phyloP scores from a whole-genome alignment of 2,329 filamentous ascomycete species.

The Rachicladosporium sp. region DNA sequence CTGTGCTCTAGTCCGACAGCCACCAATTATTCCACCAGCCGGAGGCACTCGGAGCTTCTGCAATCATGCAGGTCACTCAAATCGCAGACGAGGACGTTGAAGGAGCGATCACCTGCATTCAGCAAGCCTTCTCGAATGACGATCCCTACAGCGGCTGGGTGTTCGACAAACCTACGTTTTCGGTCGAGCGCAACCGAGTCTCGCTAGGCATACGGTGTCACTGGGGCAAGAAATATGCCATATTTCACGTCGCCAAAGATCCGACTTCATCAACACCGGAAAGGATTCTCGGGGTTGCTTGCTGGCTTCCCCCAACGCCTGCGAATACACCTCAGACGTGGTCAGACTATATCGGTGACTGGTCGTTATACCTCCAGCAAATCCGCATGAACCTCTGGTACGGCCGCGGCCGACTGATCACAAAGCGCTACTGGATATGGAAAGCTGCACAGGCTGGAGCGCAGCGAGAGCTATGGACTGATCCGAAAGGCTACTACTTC shows the following conservation, averaged over 20 bases:
- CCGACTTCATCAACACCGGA: slow-evolving; percentile 14
- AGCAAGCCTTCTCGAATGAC: slow-evolving; percentile 48
- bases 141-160: slow-evolving; percentile 58
- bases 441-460: slow-evolving; percentile 52
- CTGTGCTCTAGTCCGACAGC: no score
- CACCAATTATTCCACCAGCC: no score
- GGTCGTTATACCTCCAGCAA: slow-evolving; percentile 55
- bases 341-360: slow-evolving; percentile 45
- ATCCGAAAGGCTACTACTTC: slow-evolving; percentile 59
- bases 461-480: slow-evolving; percentile 52
- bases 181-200: slow-evolving; percentile 45
- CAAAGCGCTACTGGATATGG: slow-evolving; percentile 61
- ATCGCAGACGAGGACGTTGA: slow-evolving; percentile 50
- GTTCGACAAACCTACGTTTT: slow-evolving; percentile 40
- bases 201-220: slow-evolving; percentile 53
- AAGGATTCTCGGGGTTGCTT: slow-evolving; percentile 55
- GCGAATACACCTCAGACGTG: slow-evolving; percentile 39
- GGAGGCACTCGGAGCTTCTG: no score
- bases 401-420: slow-evolving; percentile 56
- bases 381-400: slow-evolving; percentile 55
- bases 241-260: slow-evolving; percentile 60
- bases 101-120: slow-evolving; percentile 51
- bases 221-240: slow-evolving; percentile 57
- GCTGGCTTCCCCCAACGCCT: slow-evolving; percentile 51
- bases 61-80: slow-evolving; percentile 40